Evolutionary conservation across 257 asterid species (phyloP).

Genomic region (Solanum dulcamara): DNA sequence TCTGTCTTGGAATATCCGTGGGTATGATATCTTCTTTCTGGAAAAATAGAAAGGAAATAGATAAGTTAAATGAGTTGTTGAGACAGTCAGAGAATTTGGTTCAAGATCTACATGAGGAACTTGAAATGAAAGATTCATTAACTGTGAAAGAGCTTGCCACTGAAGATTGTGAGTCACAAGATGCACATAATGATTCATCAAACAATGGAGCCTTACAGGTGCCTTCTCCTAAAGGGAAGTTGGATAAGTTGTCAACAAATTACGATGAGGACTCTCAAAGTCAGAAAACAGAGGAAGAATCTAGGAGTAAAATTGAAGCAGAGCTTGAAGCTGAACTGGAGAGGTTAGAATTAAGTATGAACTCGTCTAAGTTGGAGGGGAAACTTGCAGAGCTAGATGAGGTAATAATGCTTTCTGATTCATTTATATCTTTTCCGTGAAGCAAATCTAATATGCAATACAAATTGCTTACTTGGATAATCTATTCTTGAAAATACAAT

Average conservation of each 20-base stretch:
- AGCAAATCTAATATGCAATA: neutral
- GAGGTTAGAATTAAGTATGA: conserved; percentile 63
- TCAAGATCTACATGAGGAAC: conserved; percentile 91
- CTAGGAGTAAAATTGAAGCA: conserved; percentile 73
- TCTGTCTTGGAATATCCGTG: conserved; percentile 60
- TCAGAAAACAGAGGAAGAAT: conserved; percentile 44
- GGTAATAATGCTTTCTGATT: conserved; percentile 30
- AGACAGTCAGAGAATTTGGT: conserved; percentile 64
- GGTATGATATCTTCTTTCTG: conserved; percentile 50
- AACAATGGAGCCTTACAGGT: conserved; percentile 11
- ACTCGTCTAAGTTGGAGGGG: conserved; percentile 34
- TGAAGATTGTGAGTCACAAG: conserved; percentile 28
- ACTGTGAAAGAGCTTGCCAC: conserved; percentile 61
- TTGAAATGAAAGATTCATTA: conserved; percentile 80
- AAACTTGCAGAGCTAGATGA: conserved; percentile 28
- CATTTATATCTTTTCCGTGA: neutral
- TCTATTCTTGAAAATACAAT: neutral
- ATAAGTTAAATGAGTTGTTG: conserved; percentile 45
- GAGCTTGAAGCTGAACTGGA: conserved; percentile 96
- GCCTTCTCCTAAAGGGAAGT: conserved; percentile 26
- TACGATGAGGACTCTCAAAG: conserved; percentile 11
- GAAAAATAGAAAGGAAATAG: conserved; percentile 45
- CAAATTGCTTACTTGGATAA: neutral
- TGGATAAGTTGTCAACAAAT: neutral
- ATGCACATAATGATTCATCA: conserved; percentile 16